phyloP scores from a whole-genome alignment of 2,329 filamentous ascomycete genomes.

The Blumeria graminis region DNA sequence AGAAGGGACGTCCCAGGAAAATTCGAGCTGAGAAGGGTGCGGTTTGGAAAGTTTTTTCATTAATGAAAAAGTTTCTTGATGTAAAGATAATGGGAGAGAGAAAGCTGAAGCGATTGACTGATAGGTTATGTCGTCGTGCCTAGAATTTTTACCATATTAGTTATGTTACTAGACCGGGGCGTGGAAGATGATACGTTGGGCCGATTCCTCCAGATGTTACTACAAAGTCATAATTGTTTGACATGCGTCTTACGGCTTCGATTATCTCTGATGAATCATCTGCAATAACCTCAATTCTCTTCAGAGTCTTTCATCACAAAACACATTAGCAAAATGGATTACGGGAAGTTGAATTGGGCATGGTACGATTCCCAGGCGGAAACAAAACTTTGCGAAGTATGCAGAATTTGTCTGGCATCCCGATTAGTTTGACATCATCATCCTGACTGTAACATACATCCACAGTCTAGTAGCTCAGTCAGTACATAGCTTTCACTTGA shows the following conservation, averaged over 20 bases:
- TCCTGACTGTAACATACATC: constrained; percentile 14
- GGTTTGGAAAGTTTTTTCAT: constrained; percentile 67
- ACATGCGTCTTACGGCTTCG: constrained; percentile 67
- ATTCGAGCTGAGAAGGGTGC: constrained; percentile 45
- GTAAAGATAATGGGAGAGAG: constrained; percentile 46
- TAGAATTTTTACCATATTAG: constrained; percentile 16
- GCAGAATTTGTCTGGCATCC: constrained; percentile 33
- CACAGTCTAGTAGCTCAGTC: constrained; percentile 13
- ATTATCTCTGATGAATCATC: constrained; percentile 82
- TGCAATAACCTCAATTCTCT: constrained; percentile 75
- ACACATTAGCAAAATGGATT: constrained; percentile 15
- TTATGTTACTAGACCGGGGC: background rate
- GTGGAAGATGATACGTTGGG: constrained; percentile 38
- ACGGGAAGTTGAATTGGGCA: background rate
- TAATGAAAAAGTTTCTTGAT: constrained; percentile 49
- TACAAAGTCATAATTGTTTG: constrained; percentile 72
- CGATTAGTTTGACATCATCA: constrained; percentile 6
- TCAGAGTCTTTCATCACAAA: constrained; percentile 31
- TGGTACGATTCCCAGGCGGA: constrained; percentile 31
- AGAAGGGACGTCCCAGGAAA: constrained; percentile 68
- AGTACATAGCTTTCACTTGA: constrained; percentile 5
- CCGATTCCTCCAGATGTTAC: constrained; percentile 91
- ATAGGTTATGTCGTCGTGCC: constrained; percentile 96
- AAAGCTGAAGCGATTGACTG: constrained; percentile 83
- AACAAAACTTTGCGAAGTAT: constrained; percentile 40